Base-by-base conservation (phyloP, 768 basidiomycete species). In the Infundibulicybe gibba region DNA sequence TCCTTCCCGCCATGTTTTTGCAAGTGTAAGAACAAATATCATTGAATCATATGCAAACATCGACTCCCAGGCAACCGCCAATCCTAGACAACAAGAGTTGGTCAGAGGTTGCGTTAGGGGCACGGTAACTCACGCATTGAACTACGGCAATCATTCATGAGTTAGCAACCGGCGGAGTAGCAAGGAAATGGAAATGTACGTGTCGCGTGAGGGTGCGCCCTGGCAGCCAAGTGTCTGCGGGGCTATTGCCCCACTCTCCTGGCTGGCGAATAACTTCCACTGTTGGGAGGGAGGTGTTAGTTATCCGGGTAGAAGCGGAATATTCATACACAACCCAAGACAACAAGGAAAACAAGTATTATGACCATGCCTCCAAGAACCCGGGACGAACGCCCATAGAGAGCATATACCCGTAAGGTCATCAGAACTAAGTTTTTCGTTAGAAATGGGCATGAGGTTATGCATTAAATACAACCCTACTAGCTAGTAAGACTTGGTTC, bases 31-130 rank as follows among this genome's bases (percentile, higher is more conserved):
- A 17, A 50, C 48, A 48, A 80, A 77, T 11, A 81, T 60, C 15
- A 76, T 59, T 0, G 64, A 46, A 53, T 83, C 80, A 48, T 72
- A 79, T 1, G 68, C 52, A 45, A 77, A 74, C 3, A 79, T 65
- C 1, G 75, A 71, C 52, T 79, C 77, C 77, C 79, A 81, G 15
- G 75, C 63, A 6, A 49, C 54, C 5, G 69, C 68, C 25, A 70
- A 43, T 21, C 58, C 70, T 71, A 21, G 9, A 37, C 2, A 30
- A 42, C 40, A 39, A 14, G n/a, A 4, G 25, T 43, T 30, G 19
- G 41, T 11, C 5, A 12, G 11, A 19, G 32, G 3, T 25, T 14
- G 13, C 13, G 19, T n/a, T 16, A 30, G 42, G 19, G 16, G 40
- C 25, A 25, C 20, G 25, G 8, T 32, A 40, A 39, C 49, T 44